Conservation (phyloP, 768 basidiomycete genomes). For the Russula sp. region DNA sequence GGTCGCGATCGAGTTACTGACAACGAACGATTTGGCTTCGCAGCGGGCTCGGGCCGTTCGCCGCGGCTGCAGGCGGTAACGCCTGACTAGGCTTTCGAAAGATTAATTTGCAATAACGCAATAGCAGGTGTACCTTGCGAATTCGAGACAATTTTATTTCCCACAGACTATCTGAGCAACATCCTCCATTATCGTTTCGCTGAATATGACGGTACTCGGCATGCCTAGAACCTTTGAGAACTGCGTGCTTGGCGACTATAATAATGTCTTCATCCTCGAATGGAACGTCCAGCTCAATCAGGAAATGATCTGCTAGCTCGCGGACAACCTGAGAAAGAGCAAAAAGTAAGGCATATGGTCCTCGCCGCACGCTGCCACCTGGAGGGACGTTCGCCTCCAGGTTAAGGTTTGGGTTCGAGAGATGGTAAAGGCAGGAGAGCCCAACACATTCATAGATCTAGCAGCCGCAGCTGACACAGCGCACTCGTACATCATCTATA, state of each 20-base stretch:
- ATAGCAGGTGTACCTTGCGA: no score
- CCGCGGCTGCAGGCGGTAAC: no score
- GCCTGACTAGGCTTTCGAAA: no score
- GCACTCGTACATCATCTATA: conserved; percentile 64
- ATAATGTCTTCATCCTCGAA: conserved; percentile 24
- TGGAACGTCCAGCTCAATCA: conserved; percentile 58
- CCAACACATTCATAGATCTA: conserved; percentile 57
- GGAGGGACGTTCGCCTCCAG: conserved; percentile 73
- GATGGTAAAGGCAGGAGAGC: conserved; percentile 65
- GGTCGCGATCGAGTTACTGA: background rate
- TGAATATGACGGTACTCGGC: background rate
- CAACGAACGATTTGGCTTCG: background rate
- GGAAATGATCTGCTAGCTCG: conserved; percentile 69
- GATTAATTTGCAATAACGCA: background rate
- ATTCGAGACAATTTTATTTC: no score
- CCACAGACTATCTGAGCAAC: no score
- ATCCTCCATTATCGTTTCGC: background rate
- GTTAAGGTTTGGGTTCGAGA: conserved; percentile 62
- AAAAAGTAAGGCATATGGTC: conserved; percentile 19
- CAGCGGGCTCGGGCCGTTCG: background rate
- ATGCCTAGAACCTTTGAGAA: background rate
- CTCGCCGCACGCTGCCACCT: conserved; percentile 72
- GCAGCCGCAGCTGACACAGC: conserved; percentile 73
- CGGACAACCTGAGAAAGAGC: conserved; percentile 48
- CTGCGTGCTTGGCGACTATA: background rate